A percentile compares a stretch with the other conserved stretches of the same genome.
These are phyloP conservation scores for Oenanthe javanica DNA, from an alignment of 140 eudicot species.

Conservation along the genomic window DNA sequence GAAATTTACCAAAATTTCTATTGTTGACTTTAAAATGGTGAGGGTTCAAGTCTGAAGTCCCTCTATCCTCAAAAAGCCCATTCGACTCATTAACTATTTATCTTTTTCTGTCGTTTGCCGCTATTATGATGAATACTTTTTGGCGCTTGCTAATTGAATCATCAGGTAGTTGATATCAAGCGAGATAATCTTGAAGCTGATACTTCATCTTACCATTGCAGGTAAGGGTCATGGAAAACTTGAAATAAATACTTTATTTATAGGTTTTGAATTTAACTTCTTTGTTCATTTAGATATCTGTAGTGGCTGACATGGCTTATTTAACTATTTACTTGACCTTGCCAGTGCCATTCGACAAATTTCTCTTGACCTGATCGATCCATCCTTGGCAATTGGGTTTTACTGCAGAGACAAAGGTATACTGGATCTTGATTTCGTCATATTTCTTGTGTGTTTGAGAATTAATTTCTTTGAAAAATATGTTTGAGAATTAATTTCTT, in stretches of 20 bases:
- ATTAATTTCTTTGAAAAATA: background rate
- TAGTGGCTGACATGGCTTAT: background rate
- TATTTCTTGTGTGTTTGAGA: background rate
- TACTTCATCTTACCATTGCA: constrained; percentile 85
- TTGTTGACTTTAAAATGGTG: no score
- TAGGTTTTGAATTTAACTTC: background rate
- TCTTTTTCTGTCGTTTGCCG: no score
- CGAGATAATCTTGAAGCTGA: constrained; percentile 58
- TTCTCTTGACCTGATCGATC: constrained; percentile 76
- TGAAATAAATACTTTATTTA: background rate
- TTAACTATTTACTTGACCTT: background rate
- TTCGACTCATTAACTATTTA: no score
- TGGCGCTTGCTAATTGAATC: constrained; percentile 9
- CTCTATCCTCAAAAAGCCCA: no score
- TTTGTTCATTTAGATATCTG: background rate
- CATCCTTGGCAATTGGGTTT: constrained; percentile 91
- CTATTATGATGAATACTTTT: background rate
- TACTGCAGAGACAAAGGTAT: constrained; percentile 86
- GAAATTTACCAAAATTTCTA: background rate
- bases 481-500: background rate
- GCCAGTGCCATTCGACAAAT: constrained; percentile 64
- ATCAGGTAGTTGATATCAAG: constrained; percentile 59
- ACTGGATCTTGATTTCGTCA: background rate
- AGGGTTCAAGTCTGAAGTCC: no score
- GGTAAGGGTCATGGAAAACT: constrained; percentile 31